Conservation (phyloP, 2,329 filamentous ascomycete genomes). For the Xylariaceae sp. region DNA sequence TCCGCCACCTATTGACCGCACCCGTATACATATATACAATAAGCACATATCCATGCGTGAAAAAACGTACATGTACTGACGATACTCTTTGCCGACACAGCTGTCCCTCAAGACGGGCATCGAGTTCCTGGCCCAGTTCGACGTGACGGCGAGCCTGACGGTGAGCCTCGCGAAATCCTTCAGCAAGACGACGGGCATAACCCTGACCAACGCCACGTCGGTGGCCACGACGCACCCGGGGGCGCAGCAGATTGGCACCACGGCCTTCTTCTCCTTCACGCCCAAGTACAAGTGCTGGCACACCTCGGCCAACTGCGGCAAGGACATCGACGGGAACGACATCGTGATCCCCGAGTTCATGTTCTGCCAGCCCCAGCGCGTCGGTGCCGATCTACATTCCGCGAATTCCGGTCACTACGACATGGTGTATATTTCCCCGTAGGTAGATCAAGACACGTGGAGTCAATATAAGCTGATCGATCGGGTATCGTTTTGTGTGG, state of each 20-base stretch:
- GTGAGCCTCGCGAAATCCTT: conserved; percentile 10
- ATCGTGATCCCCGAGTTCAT: conserved; percentile 4
- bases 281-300: conserved; percentile 20
- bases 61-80: conserved; percentile 1
- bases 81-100: background rate
- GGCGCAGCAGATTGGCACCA: conserved; percentile 13
- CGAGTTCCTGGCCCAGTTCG: conserved; percentile 9
- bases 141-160: background rate
- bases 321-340: conserved; percentile 17
- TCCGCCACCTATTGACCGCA: too few species aligned
- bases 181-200: conserved; percentile 13
- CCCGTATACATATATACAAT: too few species aligned
- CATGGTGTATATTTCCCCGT: conserved; percentile 19
- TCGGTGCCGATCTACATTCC: conserved; percentile 3
- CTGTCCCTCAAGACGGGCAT: conserved; percentile 9
- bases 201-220: conserved; percentile 8
- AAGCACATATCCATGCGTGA: background rate
- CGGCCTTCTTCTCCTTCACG: conserved; percentile 22
- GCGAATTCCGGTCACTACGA: conserved; percentile 9
- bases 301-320: conserved; percentile 14
- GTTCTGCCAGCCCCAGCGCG: conserved; percentile 16
- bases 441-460: background rate
- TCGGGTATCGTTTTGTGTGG: background rate
- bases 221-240: conserved; percentile 7
- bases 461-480: background rate